Evolutionary conservation across 2,329 filamentous ascomycete species (phyloP).

Genomic region (Colletotrichum orbiculare): DNA sequence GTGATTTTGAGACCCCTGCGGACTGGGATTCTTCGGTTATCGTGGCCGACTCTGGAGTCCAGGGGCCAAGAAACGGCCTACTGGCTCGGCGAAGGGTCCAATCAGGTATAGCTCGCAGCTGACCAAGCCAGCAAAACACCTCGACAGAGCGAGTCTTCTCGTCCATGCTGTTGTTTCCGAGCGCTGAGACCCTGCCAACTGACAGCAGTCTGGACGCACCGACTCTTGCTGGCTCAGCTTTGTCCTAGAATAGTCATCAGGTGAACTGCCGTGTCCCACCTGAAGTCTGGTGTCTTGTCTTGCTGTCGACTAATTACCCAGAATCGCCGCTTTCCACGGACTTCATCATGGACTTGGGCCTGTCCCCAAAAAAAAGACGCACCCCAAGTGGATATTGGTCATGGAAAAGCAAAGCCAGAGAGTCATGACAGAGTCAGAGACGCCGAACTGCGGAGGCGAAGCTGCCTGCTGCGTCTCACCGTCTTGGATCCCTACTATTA

Average conservation of each 20-base stretch:
- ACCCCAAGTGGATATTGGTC: neutral
- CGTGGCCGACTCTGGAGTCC: neutral
- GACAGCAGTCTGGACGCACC: constrained; percentile 9
- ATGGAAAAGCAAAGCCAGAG: neutral
- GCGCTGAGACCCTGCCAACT: constrained; percentile 20
- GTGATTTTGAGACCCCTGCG: constrained; percentile 1
- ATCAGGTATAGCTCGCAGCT: constrained; percentile 13
- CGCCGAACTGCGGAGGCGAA: neutral
- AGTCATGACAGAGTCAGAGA: too few species aligned
- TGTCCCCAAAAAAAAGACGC: neutral
- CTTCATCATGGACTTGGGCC: neutral
- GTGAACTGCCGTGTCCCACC: constrained; percentile 7
- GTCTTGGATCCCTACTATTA: too few species aligned
- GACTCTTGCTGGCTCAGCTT: constrained; percentile 15
- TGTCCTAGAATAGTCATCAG: constrained; percentile 17
- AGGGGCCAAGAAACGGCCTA: constrained; percentile 1
- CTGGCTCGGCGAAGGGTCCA: constrained; percentile 9
- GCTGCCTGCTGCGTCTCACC: too few species aligned
- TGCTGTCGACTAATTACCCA: neutral
- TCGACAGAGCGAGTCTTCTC: neutral
- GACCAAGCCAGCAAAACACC: constrained; percentile 1
- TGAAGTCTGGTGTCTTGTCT: constrained; percentile 15
- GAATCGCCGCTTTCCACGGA: neutral
- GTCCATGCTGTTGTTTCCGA: neutral
- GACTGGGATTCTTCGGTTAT: neutral